Conservation (phyloP, 441 rosid species). For the Populus hybrid region DNA sequence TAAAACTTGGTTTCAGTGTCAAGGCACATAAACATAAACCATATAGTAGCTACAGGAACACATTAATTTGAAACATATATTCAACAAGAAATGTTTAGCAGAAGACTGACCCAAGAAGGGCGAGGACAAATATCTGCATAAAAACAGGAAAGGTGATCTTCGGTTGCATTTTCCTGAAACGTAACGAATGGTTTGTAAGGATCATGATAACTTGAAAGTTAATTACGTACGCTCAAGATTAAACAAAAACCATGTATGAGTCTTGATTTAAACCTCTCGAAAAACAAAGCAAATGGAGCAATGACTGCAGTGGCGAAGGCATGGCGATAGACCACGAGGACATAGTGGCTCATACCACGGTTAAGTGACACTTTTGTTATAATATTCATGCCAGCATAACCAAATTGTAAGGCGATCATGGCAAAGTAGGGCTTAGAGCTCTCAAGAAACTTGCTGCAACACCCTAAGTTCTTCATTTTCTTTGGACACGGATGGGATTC, state of each 20-base stretch:
- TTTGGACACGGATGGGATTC: not conserved
- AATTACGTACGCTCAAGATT: not conserved
- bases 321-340: slow-evolving; percentile 76
- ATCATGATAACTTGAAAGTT: not conserved
- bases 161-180: slow-evolving; percentile 69
- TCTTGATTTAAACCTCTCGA: slow-evolving; percentile 43
- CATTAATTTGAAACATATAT: not conserved
- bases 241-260: not conserved
- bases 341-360: slow-evolving; percentile 76
- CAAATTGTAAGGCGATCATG: slow-evolving; percentile 71
- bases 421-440: slow-evolving; percentile 57
- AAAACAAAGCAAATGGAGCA: slow-evolving; percentile 67
- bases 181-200: not conserved
- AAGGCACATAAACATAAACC: not conserved
- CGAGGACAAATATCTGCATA: slow-evolving; percentile 73
- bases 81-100: not conserved
- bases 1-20: not conserved
- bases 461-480: slow-evolving; percentile 27
- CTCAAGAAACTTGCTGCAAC: slow-evolving; percentile 35
- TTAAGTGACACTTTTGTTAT: slow-evolving; percentile 72
- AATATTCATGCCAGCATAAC: slow-evolving; percentile 82
- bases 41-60: not conserved
- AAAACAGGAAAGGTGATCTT: slow-evolving; percentile 68
- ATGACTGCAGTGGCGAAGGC: slow-evolving; percentile 69
- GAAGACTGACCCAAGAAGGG: slow-evolving; percentile 73